These are phyloP conservation scores for Salix koriyanagi DNA, from an alignment of 345 rosid species.

Conservation along the genomic window DNA sequence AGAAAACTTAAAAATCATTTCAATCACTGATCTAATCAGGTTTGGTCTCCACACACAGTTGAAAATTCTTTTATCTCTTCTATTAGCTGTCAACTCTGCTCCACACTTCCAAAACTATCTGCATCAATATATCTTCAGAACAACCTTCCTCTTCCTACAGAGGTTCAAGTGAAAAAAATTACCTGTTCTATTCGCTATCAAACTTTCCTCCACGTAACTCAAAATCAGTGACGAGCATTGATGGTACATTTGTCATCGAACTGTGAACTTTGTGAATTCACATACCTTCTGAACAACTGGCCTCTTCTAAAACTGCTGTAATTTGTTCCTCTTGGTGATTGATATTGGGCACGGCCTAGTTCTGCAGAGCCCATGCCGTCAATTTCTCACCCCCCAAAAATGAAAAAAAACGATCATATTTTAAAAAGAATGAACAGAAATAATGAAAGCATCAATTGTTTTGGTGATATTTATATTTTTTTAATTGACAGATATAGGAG, in stretches of 20 bases:
- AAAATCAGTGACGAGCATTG: not conserved
- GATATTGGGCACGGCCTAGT: not conserved
- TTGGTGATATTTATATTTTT: not conserved
- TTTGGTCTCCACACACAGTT: not conserved
- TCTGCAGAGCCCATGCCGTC: not conserved
- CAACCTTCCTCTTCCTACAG: not conserved
- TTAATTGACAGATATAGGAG: constrained; percentile 21
- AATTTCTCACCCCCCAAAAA: not conserved
- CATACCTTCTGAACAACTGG: not conserved
- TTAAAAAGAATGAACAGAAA: not conserved
- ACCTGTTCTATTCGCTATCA: not conserved
- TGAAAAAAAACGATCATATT: not conserved
- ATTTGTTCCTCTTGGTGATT: not conserved
- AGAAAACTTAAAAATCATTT: constrained; percentile 26
- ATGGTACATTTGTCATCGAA: not conserved
- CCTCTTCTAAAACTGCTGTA: not conserved
- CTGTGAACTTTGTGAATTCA: not conserved
- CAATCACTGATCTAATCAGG: constrained; percentile 31
- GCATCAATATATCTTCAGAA: not conserved
- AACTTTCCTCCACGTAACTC: not conserved
- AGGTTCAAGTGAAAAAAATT: not conserved
- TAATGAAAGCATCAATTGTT: not conserved
- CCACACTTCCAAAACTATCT: not conserved
- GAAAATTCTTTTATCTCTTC: not conserved
- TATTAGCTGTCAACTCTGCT: not conserved